Base-by-base conservation (phyloP, 345 rosid species). In the Aquilaria malaccensis region DNA sequence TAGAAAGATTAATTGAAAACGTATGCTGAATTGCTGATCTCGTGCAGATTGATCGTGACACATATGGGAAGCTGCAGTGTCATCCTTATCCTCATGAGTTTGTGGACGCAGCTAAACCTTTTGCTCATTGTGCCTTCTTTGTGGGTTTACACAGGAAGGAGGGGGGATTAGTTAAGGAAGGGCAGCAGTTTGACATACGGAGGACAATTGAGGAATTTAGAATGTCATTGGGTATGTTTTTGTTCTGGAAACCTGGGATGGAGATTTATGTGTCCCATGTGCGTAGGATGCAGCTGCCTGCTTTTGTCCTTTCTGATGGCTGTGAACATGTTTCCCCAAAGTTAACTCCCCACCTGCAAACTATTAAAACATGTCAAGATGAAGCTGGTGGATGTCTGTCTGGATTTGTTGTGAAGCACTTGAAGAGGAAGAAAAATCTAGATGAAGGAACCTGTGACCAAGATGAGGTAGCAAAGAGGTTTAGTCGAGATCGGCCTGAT, bases 231-330 rank as follows among this genome's bases (percentile, higher is more conserved):
- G 72, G 64, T 65, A 76, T 72, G 84, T 80, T 80, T 64, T 43
- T 69, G 79, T 79, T 77, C 61, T 79, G 88, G 94, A 87, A 87
- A 67, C 90, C 84, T 31, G 88, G 94, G 70, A 87, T 84, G 94
- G 85, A 82, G 51, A 73, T 84, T 52, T 76, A 43, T 61, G 86
- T 87, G 71, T 82, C 85, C 68, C 94, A 87, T 78, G 90, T 80
- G 52, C 83, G 85, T 72, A 80, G 88, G 63, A 83, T 79, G 67
- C 81, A 79, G 74, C 81, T 87, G 60, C 94, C 94, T 43, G 65
- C 72, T 47, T 87, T 79, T 72, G 86, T 84, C 66, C 84, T 79
- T 50, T 87, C 91, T 13, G 85, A 73, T 72, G 95, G 89, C 22
- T 22, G 22, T 1, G 22, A 22, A 22, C 22, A 22, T 22, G 22